Evolutionary conservation across 2,329 filamentous ascomycete genomes (phyloP), one percentile per base, ranked within the genome.

Genomic region (Ceratocystis harringtonii): DNA sequence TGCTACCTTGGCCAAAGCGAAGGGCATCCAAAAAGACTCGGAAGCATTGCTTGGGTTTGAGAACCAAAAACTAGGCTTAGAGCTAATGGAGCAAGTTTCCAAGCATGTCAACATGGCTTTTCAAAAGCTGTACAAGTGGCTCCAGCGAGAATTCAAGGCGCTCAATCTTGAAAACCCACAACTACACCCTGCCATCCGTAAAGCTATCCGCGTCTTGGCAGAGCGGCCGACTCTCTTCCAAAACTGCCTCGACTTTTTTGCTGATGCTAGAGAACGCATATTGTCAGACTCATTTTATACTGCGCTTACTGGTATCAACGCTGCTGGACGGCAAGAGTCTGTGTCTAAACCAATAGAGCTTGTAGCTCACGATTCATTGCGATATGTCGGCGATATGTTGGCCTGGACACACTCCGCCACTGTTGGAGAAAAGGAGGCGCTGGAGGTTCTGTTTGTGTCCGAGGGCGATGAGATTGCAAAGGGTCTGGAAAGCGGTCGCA

Each of bases 311-410:
- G 92, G 92, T 45, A 81, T 78, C 1, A 78, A 80, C 12, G 77
- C 82, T 5, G 81, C 79, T 10, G 81, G 84, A 0, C 78, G 79
- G 30, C 79, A 81, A 57, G 83, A 88, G 68, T 76, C 78, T 28
- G 81, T 81, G 1, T 79, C 87, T 44, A 96, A 97, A 72, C 92
- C 94, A 0, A 99, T 99, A 69, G 92, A 99, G 72, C 84, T 97
- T 70, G 88, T 87, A 10, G 92, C 94, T 0, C 92, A 97, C 73
- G 94, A 99, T 72, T 87, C 90, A 0, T 77, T 97, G 30, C 85
- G 94, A 22, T 97, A 97, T 73, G 85, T 95, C 2, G 91, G 94
- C 64, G 94, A 99, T 72, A 99, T 99, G 92, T 81, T 99, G 15
- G 94, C 94, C 4, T 99, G 94, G 94, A 85, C 88, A 5, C 94